Percentiles rank a stretch among this genome's conserved stretches.
These are phyloP conservation scores for Kurtzmaniella quercitrusa DNA, from an alignment of 1,139 yeast genomes.

Conservation along the genomic window DNA sequence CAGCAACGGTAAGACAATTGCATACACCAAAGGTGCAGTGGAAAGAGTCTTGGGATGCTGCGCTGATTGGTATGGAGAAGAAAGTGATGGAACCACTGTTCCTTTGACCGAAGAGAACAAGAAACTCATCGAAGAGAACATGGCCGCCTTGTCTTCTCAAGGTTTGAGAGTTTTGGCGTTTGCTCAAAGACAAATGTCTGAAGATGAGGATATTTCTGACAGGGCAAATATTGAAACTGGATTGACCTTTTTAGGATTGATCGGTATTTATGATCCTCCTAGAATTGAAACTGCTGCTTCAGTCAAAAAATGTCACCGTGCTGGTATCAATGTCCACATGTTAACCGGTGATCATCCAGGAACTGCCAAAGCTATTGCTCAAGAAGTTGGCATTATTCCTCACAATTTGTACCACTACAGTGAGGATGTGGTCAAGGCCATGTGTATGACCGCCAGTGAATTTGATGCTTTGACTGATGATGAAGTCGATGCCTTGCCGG, in stretches of 20 bases:
- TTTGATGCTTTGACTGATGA: conserved; percentile 32
- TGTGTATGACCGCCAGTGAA: conserved; percentile 45
- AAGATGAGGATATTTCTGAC: conserved; percentile 6
- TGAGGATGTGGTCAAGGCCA: conserved; percentile 28
- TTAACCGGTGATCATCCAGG: conserved; percentile 53
- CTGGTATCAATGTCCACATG: conserved; percentile 52
- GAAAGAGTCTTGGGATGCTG: conserved; percentile 43
- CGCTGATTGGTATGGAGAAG: conserved; percentile 26
- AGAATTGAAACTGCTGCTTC: conserved; percentile 46
- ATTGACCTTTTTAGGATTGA: conserved; percentile 43
- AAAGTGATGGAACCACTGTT: conserved; percentile 15
- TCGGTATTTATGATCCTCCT: conserved; percentile 54
- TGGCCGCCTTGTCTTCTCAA: conserved; percentile 33
- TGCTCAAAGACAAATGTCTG: conserved; percentile 22
- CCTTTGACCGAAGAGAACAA: conserved; percentile 23
- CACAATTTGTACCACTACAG: conserved; percentile 35
- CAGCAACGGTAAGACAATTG: conserved; percentile 12
- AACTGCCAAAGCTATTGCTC: conserved; percentile 51
- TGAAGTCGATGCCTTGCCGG: conserved; percentile 30
- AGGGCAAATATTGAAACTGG: conserved; percentile 29
- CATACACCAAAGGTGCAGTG: conserved; percentile 52
- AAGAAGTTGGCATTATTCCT: conserved; percentile 47
- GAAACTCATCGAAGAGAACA: conserved; percentile 23
- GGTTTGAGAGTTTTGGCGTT: conserved; percentile 47
- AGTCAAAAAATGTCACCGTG: conserved; percentile 42